Evolutionary conservation across 257 asterid genomes (phyloP), one percentile per base, ranked within the genome.

Genomic region (Buddleja alternifolia): DNA sequence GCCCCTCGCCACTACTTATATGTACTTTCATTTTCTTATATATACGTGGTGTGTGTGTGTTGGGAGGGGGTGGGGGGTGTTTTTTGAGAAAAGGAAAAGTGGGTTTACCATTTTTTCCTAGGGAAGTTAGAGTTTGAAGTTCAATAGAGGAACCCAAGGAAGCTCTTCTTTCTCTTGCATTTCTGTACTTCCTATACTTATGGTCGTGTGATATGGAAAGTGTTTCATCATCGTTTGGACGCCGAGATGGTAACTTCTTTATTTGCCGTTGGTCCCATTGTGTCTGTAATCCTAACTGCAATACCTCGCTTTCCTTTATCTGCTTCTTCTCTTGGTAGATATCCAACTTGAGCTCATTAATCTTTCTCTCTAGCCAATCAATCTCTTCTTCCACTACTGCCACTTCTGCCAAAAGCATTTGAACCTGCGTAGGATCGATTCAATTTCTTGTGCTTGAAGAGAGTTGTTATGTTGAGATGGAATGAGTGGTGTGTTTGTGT

Each of bases 301-400:
- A 19, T 60, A 78, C 34, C 81, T 89, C 85, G 78, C 72, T 58
- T 67, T 82, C 83, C 55, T 74, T 77, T 24, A 37, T 87, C 32
- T 80, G 85, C 70, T 70, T 77, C 75, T 86, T 82, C 70, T 90
- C 95, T 53, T 70, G 76, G 70, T 66, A 70, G 12, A 86, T 45
- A 15, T 72, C 85, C 61, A 73, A 36, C 70, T 82, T 90, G 14
- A 93, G 88, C 9, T 80, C 84, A 58, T 78, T 75, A 0, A 90
- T 73, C 69, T 83, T 82, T 16, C 83, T 84, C 84, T 90, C 96
- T 47, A 93, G 74, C 85, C 89, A 83, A 32, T 63, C 80, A 21
- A 93, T 86, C 80, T 90, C 97, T 67, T 93, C 96, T 71, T 88
- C 95, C 45, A 84, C 84, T 41, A 73, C 52, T 0, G 80, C 81